phyloP scores from a whole-genome alignment of 2,329 filamentous ascomycete genomes.

The Penicillium brevicompactum region DNA sequence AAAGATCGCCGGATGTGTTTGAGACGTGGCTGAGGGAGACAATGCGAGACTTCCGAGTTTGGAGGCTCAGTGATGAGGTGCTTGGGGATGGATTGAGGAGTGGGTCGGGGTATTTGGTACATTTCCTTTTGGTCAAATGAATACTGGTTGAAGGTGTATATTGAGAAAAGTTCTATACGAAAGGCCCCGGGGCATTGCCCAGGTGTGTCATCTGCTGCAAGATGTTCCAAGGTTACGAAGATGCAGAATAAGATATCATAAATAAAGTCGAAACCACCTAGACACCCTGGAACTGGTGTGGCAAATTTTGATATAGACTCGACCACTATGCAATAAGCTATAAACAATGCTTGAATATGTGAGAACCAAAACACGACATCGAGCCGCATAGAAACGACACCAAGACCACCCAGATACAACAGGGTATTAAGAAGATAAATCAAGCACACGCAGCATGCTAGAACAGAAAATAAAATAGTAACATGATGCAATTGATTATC shows the following conservation, averaged over 20 bases:
- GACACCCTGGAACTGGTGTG: neutral
- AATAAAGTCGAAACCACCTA: too few species aligned
- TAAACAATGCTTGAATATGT: constrained; percentile 11
- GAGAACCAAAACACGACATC: constrained; percentile 4
- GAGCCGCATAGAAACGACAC: neutral
- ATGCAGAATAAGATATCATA: too few species aligned
- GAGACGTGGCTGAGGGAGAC: constrained; percentile 77
- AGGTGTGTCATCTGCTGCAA: too few species aligned
- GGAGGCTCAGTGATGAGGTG: constrained; percentile 70
- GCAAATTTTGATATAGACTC: neutral
- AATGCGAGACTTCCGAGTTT: constrained; percentile 66
- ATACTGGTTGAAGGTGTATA: neutral
- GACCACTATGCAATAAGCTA: constrained; percentile 16
- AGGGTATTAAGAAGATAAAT: constrained; percentile 21
- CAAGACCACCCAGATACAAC: constrained; percentile 12
- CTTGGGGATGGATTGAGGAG: constrained; percentile 62
- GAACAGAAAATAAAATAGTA: neutral
- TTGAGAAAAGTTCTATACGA: too few species aligned
- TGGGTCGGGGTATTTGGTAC: constrained; percentile 77
- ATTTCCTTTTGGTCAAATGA: constrained; percentile 67
- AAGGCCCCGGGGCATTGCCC: too few species aligned
- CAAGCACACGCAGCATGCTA: neutral
- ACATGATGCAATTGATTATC: constrained; percentile 14
- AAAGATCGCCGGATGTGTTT: constrained; percentile 82
- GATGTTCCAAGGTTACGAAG: too few species aligned